Base-by-base conservation (phyloP, 2,329 filamentous ascomycete genomes). In the Ophiostoma ulmi region DNA sequence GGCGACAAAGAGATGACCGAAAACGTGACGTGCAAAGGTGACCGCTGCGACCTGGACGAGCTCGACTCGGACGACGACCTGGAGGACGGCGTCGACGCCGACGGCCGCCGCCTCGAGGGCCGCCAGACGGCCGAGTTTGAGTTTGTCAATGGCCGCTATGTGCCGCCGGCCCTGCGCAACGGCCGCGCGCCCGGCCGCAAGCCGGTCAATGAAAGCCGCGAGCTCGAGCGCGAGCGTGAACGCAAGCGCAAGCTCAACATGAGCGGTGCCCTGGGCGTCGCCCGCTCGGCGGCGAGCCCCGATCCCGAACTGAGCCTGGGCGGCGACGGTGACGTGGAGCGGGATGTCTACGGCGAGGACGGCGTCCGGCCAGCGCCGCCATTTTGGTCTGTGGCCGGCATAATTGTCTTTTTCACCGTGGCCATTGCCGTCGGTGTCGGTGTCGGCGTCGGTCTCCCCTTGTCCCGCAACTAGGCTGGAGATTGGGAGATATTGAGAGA, bases 381-480 rank as follows among this genome's bases (percentile, higher is more conserved):
- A 44, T 79, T 83, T 61, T 83, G 79, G 80, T 70, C 74, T 8
- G 67, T 81, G 5, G 36, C 81, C 1, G 74, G 76, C 1, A 73
- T 77, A 2, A 68, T 77, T 5, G 70, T 76, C 26, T 36, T 68
- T 14, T 55, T 80, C 1, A 61, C 79, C 22, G 71, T 82, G 0
- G 74, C 76, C 6, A 72, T 79, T 17, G 78, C 74, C 4, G 74
- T 81, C 5, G 81, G 79, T 1, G 76, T 83, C 0, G 81, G 78
- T 0, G 77, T 83, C 3, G 81, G 82, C 4, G 77, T 83, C 5
- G 79, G 79, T 0, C 13, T 73, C 36, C 13, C 65, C 26, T 66
- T 52, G 69, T n/a, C 52, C 26, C 52, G 17, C 13, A 14, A 22
- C 10, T 58, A 58, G 52, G 17, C 5, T 4, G 2, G 52, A 14